phyloP scores from a whole-genome alignment of 164 flowering plant genomes.

The Umbilicus rupestris region DNA sequence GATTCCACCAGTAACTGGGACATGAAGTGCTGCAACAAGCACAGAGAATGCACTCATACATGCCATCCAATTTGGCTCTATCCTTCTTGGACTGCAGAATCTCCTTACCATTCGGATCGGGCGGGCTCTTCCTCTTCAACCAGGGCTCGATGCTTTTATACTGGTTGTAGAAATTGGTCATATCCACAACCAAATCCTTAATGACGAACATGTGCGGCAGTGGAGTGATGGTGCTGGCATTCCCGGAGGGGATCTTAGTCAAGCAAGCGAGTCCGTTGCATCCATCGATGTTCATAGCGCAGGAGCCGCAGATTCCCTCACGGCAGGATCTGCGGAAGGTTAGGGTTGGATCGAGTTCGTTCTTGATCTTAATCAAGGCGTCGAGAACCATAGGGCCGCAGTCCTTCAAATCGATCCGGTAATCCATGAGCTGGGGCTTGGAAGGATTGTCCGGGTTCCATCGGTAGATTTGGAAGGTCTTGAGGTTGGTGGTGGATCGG shows the following conservation, averaged over 20 bases:
- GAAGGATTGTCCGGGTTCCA: constrained; percentile 84
- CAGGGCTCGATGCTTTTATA: constrained; percentile 98
- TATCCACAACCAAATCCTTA: constrained; percentile 95
- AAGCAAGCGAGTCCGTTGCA: constrained; percentile 91
- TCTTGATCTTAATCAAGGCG: constrained; percentile 95
- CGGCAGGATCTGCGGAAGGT: constrained; percentile 96
- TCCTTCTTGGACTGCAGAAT: constrained; percentile 77
- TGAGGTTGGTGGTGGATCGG: constrained; percentile 18
- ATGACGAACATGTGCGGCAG: constrained; percentile 97
- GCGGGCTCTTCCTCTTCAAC: constrained; percentile 80
- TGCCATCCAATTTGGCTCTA: constrained; percentile 88
- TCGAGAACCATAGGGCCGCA: constrained; percentile 99
- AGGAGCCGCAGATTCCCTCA: constrained; percentile 97
- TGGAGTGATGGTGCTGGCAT: constrained; percentile 54
- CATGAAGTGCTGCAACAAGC: constrained; percentile 96
- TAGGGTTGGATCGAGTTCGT: constrained; percentile 81
- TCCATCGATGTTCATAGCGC: constrained; percentile 98
- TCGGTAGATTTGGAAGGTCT: constrained; percentile 88
- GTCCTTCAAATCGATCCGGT: constrained; percentile 67
- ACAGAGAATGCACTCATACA: constrained; percentile 96
- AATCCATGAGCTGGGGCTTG: constrained; percentile 68
- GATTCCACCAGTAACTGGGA: constrained; percentile 99
- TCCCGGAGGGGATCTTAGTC: constrained; percentile 52
- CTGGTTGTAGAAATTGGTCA: constrained; percentile 97
- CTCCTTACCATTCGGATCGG: constrained; percentile 62